Evolutionary conservation across 2,329 filamentous ascomycete genomes (phyloP).

Genomic region (Elsinoe ampelina): DNA sequence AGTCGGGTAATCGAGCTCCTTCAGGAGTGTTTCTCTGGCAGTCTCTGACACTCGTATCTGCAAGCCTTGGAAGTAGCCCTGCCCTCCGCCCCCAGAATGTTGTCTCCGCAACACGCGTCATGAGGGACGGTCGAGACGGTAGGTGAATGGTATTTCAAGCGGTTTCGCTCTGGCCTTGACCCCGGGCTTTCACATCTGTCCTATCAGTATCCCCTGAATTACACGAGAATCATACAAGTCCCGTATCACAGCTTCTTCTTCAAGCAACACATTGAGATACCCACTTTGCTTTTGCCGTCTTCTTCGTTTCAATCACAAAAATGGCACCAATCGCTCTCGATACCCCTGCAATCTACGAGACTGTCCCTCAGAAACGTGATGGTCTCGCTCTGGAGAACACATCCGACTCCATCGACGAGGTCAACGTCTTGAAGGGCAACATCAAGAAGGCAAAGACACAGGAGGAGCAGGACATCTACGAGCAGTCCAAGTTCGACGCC

Average conservation of each 20-base stretch:
- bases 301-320: conserved; percentile 16
- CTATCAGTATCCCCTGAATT: conserved; percentile 2
- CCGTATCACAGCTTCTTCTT: not conserved
- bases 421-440: conserved; percentile 51
- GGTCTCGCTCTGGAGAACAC: conserved; percentile 49
- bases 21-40: not conserved
- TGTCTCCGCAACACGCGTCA: conserved; percentile 8
- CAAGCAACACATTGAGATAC: not conserved
- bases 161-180: not conserved
- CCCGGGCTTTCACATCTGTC: conserved; percentile 1
- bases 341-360: conserved; percentile 33
- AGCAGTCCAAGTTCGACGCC: conserved; percentile 58
- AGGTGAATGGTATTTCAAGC: conserved; percentile 9
- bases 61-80: not conserved
- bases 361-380: conserved; percentile 43
- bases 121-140: not conserved
- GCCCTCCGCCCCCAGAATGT: conserved; percentile 7
- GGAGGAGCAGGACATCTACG: conserved; percentile 42
- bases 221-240: not conserved
- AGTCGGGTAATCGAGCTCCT: not conserved
- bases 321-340: conserved; percentile 41
- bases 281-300: not conserved
- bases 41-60: not conserved
- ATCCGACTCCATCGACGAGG: conserved; percentile 50
- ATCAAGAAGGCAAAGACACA: conserved; percentile 41